These are phyloP conservation scores for Nigrospora sphaerica DNA, from an alignment of 2,329 filamentous ascomycete genomes.

Conservation along the genomic window DNA sequence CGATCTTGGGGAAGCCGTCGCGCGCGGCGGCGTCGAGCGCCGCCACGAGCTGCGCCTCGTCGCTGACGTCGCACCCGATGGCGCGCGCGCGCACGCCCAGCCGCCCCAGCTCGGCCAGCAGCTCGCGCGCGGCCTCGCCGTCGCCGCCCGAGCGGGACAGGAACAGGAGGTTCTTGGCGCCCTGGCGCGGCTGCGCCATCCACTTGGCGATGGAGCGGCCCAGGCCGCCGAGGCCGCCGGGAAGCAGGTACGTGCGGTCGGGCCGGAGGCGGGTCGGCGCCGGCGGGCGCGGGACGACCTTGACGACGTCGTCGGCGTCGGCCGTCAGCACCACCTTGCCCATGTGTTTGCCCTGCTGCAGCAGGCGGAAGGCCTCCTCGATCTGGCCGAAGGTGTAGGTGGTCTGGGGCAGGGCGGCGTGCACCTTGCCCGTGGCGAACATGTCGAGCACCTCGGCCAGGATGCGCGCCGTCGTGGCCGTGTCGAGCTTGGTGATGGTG, in stretches of 20 bases:
- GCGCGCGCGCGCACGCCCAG: neutral
- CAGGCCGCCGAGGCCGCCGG: conserved; percentile 13
- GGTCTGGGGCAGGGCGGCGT: neutral
- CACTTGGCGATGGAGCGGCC: conserved; percentile 11
- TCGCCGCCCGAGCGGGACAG: neutral
- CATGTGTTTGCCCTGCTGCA: conserved; percentile 29
- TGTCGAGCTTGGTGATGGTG: conserved; percentile 2
- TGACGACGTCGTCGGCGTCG: conserved; percentile 4
- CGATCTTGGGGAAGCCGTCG: neutral
- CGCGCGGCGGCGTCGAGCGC: neutral
- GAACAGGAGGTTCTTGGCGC: conserved; percentile 1
- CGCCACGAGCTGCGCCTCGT: neutral
- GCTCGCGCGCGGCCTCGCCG: neutral
- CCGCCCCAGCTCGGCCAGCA: neutral
- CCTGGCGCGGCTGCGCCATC: conserved; percentile 6
- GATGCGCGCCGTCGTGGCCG: conserved; percentile 3
- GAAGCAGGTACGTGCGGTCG: conserved; percentile 6
- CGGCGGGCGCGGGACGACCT: neutral
- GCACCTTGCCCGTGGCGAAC: conserved; percentile 2
- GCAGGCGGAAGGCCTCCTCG: conserved; percentile 23
- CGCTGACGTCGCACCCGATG: neutral
- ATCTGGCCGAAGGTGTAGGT: conserved; percentile 7
- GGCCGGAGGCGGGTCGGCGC: conserved; percentile 1
- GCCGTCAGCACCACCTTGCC: conserved; percentile 28
- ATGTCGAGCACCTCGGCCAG: conserved; percentile 3